These are phyloP conservation scores for Leccinum arenicola DNA, from an alignment of 768 basidiomycete genomes.

Conservation along the genomic window DNA sequence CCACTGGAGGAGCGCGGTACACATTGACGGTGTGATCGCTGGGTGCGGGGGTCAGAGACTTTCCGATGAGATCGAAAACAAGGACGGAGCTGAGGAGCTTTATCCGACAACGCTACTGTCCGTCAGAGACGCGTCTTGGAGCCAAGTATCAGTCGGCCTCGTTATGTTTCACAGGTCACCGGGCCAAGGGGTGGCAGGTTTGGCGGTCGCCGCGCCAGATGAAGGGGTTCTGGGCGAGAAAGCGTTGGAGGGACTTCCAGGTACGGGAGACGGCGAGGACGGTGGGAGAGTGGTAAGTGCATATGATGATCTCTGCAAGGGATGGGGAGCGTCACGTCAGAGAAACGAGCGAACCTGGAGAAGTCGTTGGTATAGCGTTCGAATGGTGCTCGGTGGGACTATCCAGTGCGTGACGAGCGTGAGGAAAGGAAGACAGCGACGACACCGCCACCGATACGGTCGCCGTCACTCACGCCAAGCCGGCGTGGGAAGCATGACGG, in stretches of 20 bases:
- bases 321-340: conserved; percentile 42
- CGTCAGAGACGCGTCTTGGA: background rate
- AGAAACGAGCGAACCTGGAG: background rate
- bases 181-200: conserved; percentile 30
- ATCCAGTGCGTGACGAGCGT: too few species aligned
- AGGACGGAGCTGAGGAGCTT: conserved; percentile 16
- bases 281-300: conserved; percentile 50
- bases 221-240: conserved; percentile 46
- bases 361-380: too few species aligned
- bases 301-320: conserved; percentile 51
- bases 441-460: too few species aligned
- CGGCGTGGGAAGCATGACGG: too few species aligned
- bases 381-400: too few species aligned
- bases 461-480: too few species aligned
- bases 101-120: conserved; percentile 23
- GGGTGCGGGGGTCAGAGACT: too few species aligned
- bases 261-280: conserved; percentile 58
- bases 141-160: conserved; percentile 52
- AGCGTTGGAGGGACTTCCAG: conserved; percentile 50
- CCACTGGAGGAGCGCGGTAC: too few species aligned
- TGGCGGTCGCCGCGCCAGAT: conserved; percentile 60
- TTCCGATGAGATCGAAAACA: background rate
- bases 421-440: too few species aligned
- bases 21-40: too few species aligned
- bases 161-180: conserved; percentile 35